Evolutionary conservation across 2,329 filamentous ascomycete species (phyloP).

Genomic region (Scedosporium boydii): DNA sequence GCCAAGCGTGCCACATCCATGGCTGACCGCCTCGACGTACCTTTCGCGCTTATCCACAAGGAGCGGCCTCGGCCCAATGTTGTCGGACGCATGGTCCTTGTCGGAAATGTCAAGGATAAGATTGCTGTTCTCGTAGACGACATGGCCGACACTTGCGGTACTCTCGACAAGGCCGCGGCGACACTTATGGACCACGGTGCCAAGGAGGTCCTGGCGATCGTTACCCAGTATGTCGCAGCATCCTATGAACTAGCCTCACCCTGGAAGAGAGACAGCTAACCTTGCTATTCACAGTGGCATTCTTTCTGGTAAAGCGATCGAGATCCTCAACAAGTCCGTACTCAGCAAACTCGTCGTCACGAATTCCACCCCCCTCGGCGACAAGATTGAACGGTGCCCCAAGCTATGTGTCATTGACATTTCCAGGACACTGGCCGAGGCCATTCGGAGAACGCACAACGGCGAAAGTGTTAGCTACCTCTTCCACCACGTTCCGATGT

Average conservation of each 20-base stretch:
- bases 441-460: slow-evolving; percentile 60
- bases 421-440: slow-evolving; percentile 68
- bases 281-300: slow-evolving; percentile 44
- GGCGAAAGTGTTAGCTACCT: slow-evolving; percentile 26
- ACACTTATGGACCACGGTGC: slow-evolving; percentile 83
- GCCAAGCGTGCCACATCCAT: slow-evolving; percentile 92
- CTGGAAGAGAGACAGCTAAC: not conserved
- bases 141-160: slow-evolving; percentile 91
- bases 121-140: slow-evolving; percentile 95
- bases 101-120: slow-evolving; percentile 84
- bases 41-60: slow-evolving; percentile 94
- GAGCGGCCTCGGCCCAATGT: slow-evolving; percentile 80
- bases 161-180: slow-evolving; percentile 69
- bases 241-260: too few species aligned
- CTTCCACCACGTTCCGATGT: slow-evolving; percentile 8
- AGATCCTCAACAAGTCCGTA: slow-evolving; percentile 71
- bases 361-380: slow-evolving; percentile 54
- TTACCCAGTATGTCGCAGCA: slow-evolving; percentile 53
- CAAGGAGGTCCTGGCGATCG: slow-evolving; percentile 82
- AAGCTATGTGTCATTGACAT: slow-evolving; percentile 89
- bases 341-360: slow-evolving; percentile 77
- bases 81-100: slow-evolving; percentile 85
- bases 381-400: slow-evolving; percentile 69
- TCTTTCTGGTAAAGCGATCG: slow-evolving; percentile 77
- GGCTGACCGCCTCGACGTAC: slow-evolving; percentile 80